Base-by-base conservation (phyloP, 106 monocot species). In the Allium cepa region DNA sequence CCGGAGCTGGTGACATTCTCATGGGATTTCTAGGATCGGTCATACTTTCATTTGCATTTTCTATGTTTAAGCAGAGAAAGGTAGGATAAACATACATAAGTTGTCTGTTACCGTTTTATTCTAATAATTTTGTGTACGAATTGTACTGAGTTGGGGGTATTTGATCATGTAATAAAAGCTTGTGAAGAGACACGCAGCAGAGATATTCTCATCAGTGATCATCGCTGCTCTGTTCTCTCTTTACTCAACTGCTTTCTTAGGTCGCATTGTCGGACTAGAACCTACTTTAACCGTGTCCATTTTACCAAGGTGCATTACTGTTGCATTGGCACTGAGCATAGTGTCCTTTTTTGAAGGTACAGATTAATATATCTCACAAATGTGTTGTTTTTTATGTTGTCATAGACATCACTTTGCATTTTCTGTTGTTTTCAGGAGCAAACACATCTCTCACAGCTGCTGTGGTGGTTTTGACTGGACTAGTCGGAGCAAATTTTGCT, bases 31-130 rank as follows among this genome's bases (percentile, higher is more conserved):
- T 97, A 6, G 92, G 92, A 65, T 92, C 97, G 50, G 97, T 97
- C 64, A 97, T 97, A 57, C 89, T 97, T 70, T 92, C 97, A 64
- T 97, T 97, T 79, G 97, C 97, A 48, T 97, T 97, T 81, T 84
- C 97, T 64, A 97, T 97, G 97, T 97, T 97, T 79, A 86, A 92
- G 50, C 94, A 94, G 63, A 90, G 90, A 85, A 87, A 94, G 94
- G 94, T 90, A 69, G 50, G 15, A 50, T 14, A 9, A 9, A 18
- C 11, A 59, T 64, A 11, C 15, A 10, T 60, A 18, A 7, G 49
- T 53, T 4, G 22, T 17, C 36, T 36, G 36, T 36, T 36, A 36
- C 36, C 3, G 5, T 36, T 1, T 5, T 36, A 5, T 36, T 36
- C 36, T 36, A 1, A 36, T 36, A 36, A 36, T 36, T 5, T 36